A percentile compares a stretch with the other conserved stretches of the same genome.
Conservation (phyloP, 2,329 filamentous ascomycete genomes). For the Sphaerulina vaccinii region DNA sequence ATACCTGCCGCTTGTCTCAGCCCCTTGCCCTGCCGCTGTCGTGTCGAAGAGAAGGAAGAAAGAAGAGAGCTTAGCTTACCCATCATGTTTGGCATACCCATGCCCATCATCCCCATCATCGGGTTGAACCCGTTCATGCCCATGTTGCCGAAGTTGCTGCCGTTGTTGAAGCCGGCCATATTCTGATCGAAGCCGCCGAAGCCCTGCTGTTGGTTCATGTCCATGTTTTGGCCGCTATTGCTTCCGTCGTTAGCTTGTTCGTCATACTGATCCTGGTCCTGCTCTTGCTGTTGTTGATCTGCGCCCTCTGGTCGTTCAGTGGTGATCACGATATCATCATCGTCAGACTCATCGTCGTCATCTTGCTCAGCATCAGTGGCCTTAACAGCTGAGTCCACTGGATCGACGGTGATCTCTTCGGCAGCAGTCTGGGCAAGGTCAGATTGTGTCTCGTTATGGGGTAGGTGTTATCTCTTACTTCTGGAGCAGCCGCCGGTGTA, state of each 20-base stretch:
- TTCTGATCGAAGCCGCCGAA: conserved; percentile 29
- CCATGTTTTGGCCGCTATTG: conserved; percentile 18
- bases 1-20: conserved; percentile 56
- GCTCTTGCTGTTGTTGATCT: conserved; percentile 19
- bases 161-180: conserved; percentile 25
- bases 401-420: conserved; percentile 2
- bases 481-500: conserved; percentile 8
- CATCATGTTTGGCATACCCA: conserved; percentile 68
- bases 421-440: background rate
- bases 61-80: conserved; percentile 61
- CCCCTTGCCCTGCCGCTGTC: conserved; percentile 31
- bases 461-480: conserved; percentile 14
- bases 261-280: conserved; percentile 20
- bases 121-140: conserved; percentile 64
- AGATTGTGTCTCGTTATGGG: background rate
- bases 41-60: conserved; percentile 15
- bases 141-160: conserved; percentile 28
- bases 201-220: conserved; percentile 26
- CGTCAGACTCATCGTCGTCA: conserved; percentile 28
- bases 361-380: conserved; percentile 24
- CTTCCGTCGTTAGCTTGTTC: conserved; percentile 19
- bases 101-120: conserved; percentile 57
- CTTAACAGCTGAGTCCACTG: background rate
- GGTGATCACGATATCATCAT: conserved; percentile 34
- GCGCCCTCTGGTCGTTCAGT: conserved; percentile 32